phyloP scores from a whole-genome alignment of 352 stramenopile genomes.

The Pythium myriotylum region DNA sequence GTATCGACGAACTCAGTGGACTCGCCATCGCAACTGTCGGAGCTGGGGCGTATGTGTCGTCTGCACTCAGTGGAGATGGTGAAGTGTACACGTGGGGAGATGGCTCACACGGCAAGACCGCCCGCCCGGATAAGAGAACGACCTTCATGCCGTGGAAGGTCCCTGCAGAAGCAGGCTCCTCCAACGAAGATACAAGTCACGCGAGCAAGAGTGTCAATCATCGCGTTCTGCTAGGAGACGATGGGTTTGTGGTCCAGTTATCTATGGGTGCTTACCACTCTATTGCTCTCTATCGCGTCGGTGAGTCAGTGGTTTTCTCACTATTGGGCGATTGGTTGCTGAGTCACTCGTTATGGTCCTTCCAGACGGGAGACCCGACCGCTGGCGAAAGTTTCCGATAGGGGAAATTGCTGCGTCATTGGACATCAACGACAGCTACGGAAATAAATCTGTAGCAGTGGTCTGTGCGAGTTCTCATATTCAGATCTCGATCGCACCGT shows the following conservation, averaged over 20 bases:
- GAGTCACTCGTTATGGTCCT: too few species aligned
- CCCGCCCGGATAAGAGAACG: conserved; percentile 39
- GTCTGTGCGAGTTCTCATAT: conserved; percentile 39
- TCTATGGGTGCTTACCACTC: conserved; percentile 58
- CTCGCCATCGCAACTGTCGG: conserved; percentile 36
- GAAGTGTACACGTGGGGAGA: conserved; percentile 78
- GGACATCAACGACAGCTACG: conserved; percentile 8
- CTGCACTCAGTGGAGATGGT: conserved; percentile 56
- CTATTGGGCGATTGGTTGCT: too few species aligned
- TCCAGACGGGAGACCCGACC: conserved; percentile 47
- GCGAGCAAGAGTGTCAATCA: conserved; percentile 8
- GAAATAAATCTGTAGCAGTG: conserved; percentile 10
- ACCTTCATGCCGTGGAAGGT: conserved; percentile 73
- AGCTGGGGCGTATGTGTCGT: conserved; percentile 58
- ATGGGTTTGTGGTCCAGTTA: conserved; percentile 55
- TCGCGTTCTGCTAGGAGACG: conserved; percentile 15
- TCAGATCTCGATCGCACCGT: conserved; percentile 15
- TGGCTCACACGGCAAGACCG: conserved; percentile 48
- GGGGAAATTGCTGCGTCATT: conserved; percentile 29
- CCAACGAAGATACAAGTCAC: neutral
- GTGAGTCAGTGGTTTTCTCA: too few species aligned
- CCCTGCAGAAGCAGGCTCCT: conserved; percentile 16
- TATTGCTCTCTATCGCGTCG: conserved; percentile 52
- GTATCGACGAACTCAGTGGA: conserved; percentile 53
- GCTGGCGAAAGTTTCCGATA: conserved; percentile 69